Evolutionary conservation across 1,139 yeast genomes (phyloP).

Genomic region (Geotrichum klebahnii): DNA sequence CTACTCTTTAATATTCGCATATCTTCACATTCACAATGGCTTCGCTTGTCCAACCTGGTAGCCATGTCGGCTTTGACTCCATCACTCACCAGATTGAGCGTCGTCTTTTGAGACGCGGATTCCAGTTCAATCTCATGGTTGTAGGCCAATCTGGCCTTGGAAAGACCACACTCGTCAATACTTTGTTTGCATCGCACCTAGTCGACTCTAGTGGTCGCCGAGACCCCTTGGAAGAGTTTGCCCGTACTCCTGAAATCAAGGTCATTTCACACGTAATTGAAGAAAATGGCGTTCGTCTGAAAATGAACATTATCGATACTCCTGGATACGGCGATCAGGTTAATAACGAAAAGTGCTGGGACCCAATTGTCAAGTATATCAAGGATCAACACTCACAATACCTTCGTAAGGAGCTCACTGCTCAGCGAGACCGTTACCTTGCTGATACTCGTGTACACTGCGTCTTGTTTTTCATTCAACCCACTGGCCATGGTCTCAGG

Average conservation of each 20-base stretch:
- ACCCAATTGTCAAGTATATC: slow-evolving; percentile 88
- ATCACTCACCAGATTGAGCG: slow-evolving; percentile 94
- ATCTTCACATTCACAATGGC: slow-evolving; percentile 14
- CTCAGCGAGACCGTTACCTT: slow-evolving; percentile 81
- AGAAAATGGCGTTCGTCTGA: slow-evolving; percentile 84
- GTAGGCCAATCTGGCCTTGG: slow-evolving; percentile 95
- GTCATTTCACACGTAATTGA: slow-evolving; percentile 62
- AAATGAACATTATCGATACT: slow-evolving; percentile 85
- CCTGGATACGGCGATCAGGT: slow-evolving; percentile 98
- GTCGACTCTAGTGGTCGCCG: slow-evolving; percentile 70
- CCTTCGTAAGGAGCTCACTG: slow-evolving; percentile 91
- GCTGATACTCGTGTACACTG: slow-evolving; percentile 94
- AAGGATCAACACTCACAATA: slow-evolving; percentile 94
- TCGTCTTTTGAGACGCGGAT: slow-evolving; percentile 85
- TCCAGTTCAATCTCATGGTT: slow-evolving; percentile 88
- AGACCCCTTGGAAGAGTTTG: slow-evolving; percentile 63
- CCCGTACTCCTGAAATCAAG: slow-evolving; percentile 84
- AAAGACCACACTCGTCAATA: slow-evolving; percentile 84
- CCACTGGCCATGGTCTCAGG: slow-evolving; percentile 75
- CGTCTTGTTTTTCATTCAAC: slow-evolving; percentile 83
- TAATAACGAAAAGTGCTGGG: slow-evolving; percentile 94
- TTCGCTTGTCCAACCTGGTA: slow-evolving; percentile 19
- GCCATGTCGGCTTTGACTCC: slow-evolving; percentile 91
- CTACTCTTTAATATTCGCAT: neutral
- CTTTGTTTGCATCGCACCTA: slow-evolving; percentile 80